Conservation (phyloP, 2,329 filamentous ascomycete species). For the Trematosphaeria pertusa region DNA sequence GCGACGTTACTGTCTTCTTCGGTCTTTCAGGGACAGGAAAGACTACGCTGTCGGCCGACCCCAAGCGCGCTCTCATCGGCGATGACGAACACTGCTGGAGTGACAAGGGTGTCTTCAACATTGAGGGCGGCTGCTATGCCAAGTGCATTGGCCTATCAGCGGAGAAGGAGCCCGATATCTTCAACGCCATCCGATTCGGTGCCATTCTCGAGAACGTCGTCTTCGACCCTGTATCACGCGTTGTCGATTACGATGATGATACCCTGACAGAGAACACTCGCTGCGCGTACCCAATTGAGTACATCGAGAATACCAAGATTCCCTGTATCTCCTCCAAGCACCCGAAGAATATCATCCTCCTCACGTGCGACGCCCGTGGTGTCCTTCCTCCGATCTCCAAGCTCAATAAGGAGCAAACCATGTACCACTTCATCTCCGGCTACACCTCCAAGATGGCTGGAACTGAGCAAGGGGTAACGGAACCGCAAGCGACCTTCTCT, state of each 20-base stretch:
- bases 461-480: constrained; percentile 94
- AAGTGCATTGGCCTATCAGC: constrained; percentile 97
- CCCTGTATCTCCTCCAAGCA: constrained; percentile 87
- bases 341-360: constrained; percentile 96
- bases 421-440: constrained; percentile 99
- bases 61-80: constrained; percentile 93
- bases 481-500: constrained; percentile 98
- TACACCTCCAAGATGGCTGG: constrained; percentile 99
- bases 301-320: constrained; percentile 98
- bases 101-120: constrained; percentile 97
- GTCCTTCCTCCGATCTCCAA: constrained; percentile 98
- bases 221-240: constrained; percentile 87
- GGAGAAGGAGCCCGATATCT: constrained; percentile 99
- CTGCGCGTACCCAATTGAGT: constrained; percentile 98
- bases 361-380: constrained; percentile 97
- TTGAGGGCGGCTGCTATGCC: constrained; percentile 98
- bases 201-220: constrained; percentile 99
- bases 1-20: constrained; percentile 99
- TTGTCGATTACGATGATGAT: constrained; percentile 93
- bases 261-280: constrained; percentile 98
- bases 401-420: constrained; percentile 91
- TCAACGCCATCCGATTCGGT: constrained; percentile 92
- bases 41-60: constrained; percentile 96
- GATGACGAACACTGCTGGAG: constrained; percentile 99
- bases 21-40: constrained; percentile 98